phyloP scores from a whole-genome alignment of 345 rosid species.

The Lumnitzera littorea region DNA sequence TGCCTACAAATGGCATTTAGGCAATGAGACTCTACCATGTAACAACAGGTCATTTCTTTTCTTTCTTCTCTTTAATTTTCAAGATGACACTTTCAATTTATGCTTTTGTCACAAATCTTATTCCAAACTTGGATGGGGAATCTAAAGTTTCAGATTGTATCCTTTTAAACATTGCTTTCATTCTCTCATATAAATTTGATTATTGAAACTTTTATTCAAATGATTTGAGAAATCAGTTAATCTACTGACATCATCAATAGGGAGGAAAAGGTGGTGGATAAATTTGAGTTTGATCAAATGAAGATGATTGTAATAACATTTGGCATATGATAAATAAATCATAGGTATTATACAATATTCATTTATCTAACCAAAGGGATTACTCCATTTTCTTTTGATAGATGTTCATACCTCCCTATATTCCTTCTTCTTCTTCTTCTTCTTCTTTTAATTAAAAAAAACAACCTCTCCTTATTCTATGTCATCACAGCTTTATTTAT shows the following conservation, averaged over 20 bases:
- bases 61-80: constrained; percentile 16
- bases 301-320: constrained; percentile 33
- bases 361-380: too few relatives aligned
- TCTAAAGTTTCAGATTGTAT: constrained; percentile 73
- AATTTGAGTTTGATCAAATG: constrained; percentile 46
- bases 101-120: constrained; percentile 69
- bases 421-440: too few relatives aligned
- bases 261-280: constrained; percentile 45
- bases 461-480: too few relatives aligned
- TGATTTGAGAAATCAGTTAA: constrained; percentile 14
- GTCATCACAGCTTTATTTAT: too few relatives aligned
- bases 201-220: too few relatives aligned
- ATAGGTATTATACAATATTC: constrained; percentile 8
- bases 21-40: too few relatives aligned
- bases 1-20: too few relatives aligned
- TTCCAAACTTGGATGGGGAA: constrained; percentile 55
- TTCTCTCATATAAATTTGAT: not conserved
- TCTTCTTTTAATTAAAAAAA: too few relatives aligned
- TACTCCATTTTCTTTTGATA: too few relatives aligned
- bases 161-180: constrained; percentile 24
- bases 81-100: constrained; percentile 87
- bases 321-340: constrained; percentile 60
- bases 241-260: constrained; percentile 59
- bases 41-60: too few relatives aligned
- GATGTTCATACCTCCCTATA: too few relatives aligned